Evolutionary conservation across 2,329 filamentous ascomycete species (phyloP), one percentile per base, ranked within the genome.

Genomic region (Arachnopeziza araneosa): DNA sequence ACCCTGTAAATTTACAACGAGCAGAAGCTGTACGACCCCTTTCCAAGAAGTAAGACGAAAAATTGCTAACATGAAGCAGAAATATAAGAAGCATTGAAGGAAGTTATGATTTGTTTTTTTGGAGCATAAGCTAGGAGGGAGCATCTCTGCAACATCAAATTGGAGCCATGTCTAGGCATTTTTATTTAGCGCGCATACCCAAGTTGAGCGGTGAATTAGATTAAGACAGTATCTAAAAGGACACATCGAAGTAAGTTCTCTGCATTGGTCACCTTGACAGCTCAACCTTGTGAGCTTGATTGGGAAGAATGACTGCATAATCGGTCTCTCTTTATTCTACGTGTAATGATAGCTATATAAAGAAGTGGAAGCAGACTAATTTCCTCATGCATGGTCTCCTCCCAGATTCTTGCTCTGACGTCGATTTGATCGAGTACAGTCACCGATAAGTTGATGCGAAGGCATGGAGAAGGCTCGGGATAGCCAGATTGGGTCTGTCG

Each of bases 1-100:
- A 99, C 77, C 89, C 89, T 57, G 81, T 86, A 63, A 93, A 96
- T 71, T 78, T 88, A 71, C 83, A 90, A 69, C 86, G 89, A 71
- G 86, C 92, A 70, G 90, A 96, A 69, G 93, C 97, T 80, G 93
- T 96, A 78, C 84, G 91, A n/a, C 19, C 30, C 57, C 51, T 21
- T 36, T 19, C 12, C 19, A 30, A 17, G 22, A 17, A 24, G 24
- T 6, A 24, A 26, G 23, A 17, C 24, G 23, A 32, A 7, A 52
- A n/a, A 8, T 56, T 26, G 56, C 64, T 55, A 63, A 55, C 9
- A 23, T 44, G 19, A n/a, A 44, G 36, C 56, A 73, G 71, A 73
- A 73, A 73, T 73, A 73, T 60, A 73, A 73, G 61, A 71, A 67
- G 59, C 66, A 71, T 67, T 72, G 17, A 63, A 71, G 24, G 57